Evolutionary conservation across 2,329 filamentous ascomycete genomes (phyloP).

Genomic region (Trichoderma breve): DNA sequence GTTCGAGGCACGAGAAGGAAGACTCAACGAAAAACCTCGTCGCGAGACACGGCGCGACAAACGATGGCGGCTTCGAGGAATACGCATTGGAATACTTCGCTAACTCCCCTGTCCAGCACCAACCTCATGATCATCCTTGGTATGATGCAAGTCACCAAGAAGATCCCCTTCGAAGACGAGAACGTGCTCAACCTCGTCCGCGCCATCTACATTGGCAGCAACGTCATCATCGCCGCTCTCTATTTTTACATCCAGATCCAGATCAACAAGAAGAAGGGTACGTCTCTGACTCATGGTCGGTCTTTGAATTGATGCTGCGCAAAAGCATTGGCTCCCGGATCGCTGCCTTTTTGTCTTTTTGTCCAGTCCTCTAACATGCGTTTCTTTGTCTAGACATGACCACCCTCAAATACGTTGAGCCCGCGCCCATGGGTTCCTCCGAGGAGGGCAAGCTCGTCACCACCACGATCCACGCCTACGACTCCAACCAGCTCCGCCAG

Average conservation of each 20-base stretch:
- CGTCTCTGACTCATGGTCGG: constrained; percentile 34
- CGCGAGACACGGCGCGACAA: neutral
- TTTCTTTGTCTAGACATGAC: constrained; percentile 69
- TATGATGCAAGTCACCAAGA: constrained; percentile 98
- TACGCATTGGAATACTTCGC: neutral
- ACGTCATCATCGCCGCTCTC: constrained; percentile 79
- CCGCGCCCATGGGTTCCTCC: constrained; percentile 83
- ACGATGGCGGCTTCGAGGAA: constrained; percentile 10
- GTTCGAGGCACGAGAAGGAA: neutral
- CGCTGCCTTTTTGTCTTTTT: constrained; percentile 2
- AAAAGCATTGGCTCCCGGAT: constrained; percentile 13
- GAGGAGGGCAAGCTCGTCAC: constrained; percentile 96
- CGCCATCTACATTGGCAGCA: constrained; percentile 55
- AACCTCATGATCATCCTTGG: constrained; percentile 93
- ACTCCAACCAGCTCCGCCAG: constrained; percentile 77
- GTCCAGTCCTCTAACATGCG: neutral
- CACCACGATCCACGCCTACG: constrained; percentile 95
- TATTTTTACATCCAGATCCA: constrained; percentile 81
- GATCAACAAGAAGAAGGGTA: constrained; percentile 98
- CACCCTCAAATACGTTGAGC: constrained; percentile 98
- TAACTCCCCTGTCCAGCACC: constrained; percentile 54
- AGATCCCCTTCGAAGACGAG: constrained; percentile 87
- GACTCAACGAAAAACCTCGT: neutral
- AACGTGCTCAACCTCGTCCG: constrained; percentile 56
- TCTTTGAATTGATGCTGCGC: neutral